Base-by-base conservation (phyloP, 352 stramenopile genomes). In the Globisporangium rhizosaccharum region DNA sequence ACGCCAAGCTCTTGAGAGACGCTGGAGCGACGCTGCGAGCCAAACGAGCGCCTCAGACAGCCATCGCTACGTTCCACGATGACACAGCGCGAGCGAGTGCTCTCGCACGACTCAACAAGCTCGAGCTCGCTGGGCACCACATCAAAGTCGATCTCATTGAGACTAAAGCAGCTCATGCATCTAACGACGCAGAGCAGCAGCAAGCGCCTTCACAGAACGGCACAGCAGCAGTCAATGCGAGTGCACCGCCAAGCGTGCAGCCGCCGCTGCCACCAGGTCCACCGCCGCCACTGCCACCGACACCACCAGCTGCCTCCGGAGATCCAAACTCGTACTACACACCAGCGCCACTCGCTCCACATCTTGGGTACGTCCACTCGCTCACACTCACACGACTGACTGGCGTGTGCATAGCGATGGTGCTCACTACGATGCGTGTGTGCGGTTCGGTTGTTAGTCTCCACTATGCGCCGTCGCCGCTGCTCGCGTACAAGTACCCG, bases 401-500 rank as follows among this genome's bases (percentile, higher is more conserved):
- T 47, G 1, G 17, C 17, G 12, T 12, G 41, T 47, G 5, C 41
- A 18, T 20, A 33, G 28, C 28, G 28, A 33, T 33, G 28, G 6
- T 33, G 28, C 18, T 23, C 41, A 23, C 14, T 3, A 23, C 6
- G 41, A n/a, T n/a, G 18, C 14, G 15, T 47, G 11, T 14, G 41
- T 9, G 11, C 1, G 4, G 1, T 23, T 18, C 20, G 15, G 41
- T 7, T 23, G 41, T 2, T 33, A 96, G 87, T 18, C 68, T 96
- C n/a, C 73, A 94, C 57, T 95, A 90, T 51, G 79, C 84, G 14
- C 82, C 87, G 30, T 94, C 85, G 3, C 87, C 85, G 10, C 50
- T 94, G 30, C 67, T 96, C 2, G 81, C 82, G 61, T 96, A 96
- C 76, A 92, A 92, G 56, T 96, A 96, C 57, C 87, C 87, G 18